Evolutionary conservation across 2,329 filamentous ascomycete species (phyloP).

Genomic region (Chaetomiaceae sp.): DNA sequence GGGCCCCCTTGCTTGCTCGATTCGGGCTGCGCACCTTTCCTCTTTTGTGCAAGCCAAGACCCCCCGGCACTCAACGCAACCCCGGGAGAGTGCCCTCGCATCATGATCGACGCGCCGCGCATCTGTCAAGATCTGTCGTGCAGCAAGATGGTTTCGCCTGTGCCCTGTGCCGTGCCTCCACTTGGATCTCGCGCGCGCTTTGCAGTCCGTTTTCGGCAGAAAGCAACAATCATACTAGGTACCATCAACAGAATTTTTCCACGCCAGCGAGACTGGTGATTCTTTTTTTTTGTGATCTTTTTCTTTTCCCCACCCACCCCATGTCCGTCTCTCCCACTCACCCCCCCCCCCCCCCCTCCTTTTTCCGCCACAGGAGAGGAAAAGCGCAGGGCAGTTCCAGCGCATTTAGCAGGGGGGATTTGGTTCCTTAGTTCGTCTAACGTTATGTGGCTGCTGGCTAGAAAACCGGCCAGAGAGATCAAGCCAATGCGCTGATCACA

Average conservation of each 20-base stretch:
- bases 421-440: too few species aligned
- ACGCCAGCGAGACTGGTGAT: background rate
- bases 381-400: background rate
- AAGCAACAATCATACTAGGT: too few species aligned
- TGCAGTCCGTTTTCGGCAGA: background rate
- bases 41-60: slow-evolving; percentile 18
- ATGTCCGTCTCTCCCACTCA: background rate
- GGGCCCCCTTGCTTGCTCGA: slow-evolving; percentile 11
- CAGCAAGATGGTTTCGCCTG: slow-evolving; percentile 19
- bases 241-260: background rate
- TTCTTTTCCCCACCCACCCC: background rate
- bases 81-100: slow-evolving; percentile 23
- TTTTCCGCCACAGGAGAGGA: background rate
- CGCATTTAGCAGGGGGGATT: background rate
- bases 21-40: slow-evolving; percentile 13
- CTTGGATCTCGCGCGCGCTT: background rate
- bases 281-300: background rate
- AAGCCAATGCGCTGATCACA: background rate
- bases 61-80: slow-evolving; percentile 20
- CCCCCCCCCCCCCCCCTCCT: background rate
- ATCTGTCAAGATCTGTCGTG: slow-evolving; percentile 30
- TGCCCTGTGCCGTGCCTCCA: background rate
- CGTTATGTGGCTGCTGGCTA: background rate
- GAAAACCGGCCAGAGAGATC: background rate
- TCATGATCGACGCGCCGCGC: slow-evolving; percentile 28